phyloP scores from a whole-genome alignment of 306 rosid species.

The Rubus parviflorus region DNA sequence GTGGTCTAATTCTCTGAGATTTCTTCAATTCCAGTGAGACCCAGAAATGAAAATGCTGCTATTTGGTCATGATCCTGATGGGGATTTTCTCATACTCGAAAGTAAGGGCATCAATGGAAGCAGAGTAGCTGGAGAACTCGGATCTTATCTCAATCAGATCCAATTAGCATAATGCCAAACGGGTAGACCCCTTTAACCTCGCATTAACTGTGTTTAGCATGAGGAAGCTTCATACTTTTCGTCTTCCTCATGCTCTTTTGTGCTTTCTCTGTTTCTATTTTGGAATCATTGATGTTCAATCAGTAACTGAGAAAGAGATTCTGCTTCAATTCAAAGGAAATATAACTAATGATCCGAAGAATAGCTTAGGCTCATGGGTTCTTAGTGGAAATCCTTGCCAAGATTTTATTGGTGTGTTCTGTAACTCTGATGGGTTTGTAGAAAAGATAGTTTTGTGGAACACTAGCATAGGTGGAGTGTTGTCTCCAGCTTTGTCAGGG shows the following conservation, averaged over 20 bases:
- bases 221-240: slow-evolving; percentile 59
- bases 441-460: slow-evolving; percentile 88
- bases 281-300: slow-evolving; percentile 38
- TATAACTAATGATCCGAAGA: slow-evolving; percentile 68
- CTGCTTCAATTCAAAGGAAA: slow-evolving; percentile 84
- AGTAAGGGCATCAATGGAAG: slow-evolving; percentile 18
- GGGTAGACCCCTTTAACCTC: slow-evolving; percentile 44
- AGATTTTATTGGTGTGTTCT: slow-evolving; percentile 59
- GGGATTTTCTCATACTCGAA: slow-evolving; percentile 30
- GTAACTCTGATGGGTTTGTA: slow-evolving; percentile 72
- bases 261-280: slow-evolving; percentile 47
- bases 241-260: slow-evolving; percentile 74
- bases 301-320: slow-evolving; percentile 71
- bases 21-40: slow-evolving; percentile 31
- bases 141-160: slow-evolving; percentile 37
- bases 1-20: slow-evolving; percentile 21
- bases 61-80: slow-evolving; percentile 37
- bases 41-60: slow-evolving; percentile 35
- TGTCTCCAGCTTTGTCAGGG: slow-evolving; percentile 69
- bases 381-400: slow-evolving; percentile 65
- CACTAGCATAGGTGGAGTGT: slow-evolving; percentile 72
- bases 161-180: slow-evolving; percentile 56
- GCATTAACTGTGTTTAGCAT: slow-evolving; percentile 50
- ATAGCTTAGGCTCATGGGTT: slow-evolving; percentile 64
- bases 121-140: slow-evolving; percentile 35